Conservation (phyloP, 1,284 basidiomycete genomes). For the Papiliotrema nemorosa region DNA sequence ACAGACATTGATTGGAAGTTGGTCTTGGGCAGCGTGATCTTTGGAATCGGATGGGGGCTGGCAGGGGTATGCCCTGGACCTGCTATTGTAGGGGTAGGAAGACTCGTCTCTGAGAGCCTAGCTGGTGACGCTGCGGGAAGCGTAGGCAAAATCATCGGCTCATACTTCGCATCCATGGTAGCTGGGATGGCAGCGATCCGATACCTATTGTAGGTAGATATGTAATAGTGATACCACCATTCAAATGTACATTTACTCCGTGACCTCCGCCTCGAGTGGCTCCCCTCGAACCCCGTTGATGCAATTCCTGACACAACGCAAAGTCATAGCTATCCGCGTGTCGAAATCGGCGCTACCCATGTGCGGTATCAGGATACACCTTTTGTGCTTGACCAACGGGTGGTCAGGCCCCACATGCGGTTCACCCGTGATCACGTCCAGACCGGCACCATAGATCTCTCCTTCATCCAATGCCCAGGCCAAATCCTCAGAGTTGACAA, state of each 20-base stretch:
- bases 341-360: constrained; percentile 85
- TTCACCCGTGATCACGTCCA: constrained; percentile 93
- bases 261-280: constrained; percentile 37
- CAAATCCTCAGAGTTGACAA: constrained; percentile 86
- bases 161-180: not conserved
- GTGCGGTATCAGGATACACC: constrained; percentile 79
- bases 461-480: constrained; percentile 69
- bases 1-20: constrained; percentile 55
- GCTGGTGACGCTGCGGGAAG: not conserved
- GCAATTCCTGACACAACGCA: constrained; percentile 30
- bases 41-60: constrained; percentile 66
- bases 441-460: constrained; percentile 83
- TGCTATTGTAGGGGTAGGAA: constrained; percentile 23
- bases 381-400: constrained; percentile 61
- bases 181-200: constrained; percentile 3
- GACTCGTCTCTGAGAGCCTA: not conserved
- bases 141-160: not conserved
- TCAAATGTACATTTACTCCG: constrained; percentile 3
- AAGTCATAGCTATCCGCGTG: constrained; percentile 76
- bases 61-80: constrained; percentile 59
- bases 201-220: not conserved
- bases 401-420: constrained; percentile 72
- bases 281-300: constrained; percentile 34
- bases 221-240: no score
- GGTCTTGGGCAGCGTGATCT: constrained; percentile 57